phyloP scores from a whole-genome alignment of 805 yeast species.

The Wickerhamiella alocasiicola region DNA sequence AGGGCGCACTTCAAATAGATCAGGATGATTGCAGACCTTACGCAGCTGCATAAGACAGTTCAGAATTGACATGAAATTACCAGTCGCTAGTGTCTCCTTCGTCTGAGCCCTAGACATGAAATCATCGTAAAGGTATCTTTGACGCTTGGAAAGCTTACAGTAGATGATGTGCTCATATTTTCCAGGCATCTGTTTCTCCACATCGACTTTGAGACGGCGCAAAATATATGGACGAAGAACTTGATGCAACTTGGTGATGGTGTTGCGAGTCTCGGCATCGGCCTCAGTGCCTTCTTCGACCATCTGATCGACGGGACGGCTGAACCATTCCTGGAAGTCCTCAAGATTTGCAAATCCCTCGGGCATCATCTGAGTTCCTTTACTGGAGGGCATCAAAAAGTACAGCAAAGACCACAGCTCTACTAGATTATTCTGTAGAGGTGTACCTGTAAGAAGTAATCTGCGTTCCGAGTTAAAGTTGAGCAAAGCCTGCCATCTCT shows the following conservation, averaged over 20 bases:
- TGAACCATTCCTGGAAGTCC: conserved; percentile 97
- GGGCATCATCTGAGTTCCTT: conserved; percentile 50
- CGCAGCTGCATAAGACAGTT: conserved; percentile 96
- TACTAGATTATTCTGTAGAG: conserved; percentile 85
- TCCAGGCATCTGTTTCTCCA: conserved; percentile 97
- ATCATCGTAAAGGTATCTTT: conserved; percentile 83
- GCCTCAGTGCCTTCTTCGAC: conserved; percentile 66
- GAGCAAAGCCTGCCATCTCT: conserved; percentile 90
- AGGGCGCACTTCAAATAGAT: conserved; percentile 90
- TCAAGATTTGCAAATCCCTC: conserved; percentile 93
- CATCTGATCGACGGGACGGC: conserved; percentile 88
- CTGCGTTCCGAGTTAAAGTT: conserved; percentile 90
- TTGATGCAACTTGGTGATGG: conserved; percentile 82
- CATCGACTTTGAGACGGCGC: conserved; percentile 88
- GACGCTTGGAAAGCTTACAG: conserved; percentile 86
- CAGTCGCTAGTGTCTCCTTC: conserved; percentile 81
- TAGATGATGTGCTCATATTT: conserved; percentile 90
- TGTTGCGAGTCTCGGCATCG: conserved; percentile 60
- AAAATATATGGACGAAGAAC: conserved; percentile 84
- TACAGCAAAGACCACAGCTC: conserved; percentile 94
- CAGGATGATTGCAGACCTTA: conserved; percentile 81
- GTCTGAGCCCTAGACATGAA: conserved; percentile 96
- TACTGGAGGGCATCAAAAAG: conserved; percentile 88
- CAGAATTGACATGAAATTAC: conserved; percentile 87
- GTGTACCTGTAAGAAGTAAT: conserved; percentile 87